Evolutionary conservation across 345 rosid species (phyloP), one percentile per base, ranked within the genome.

Genomic region (Eucalyptus camaldulensis): DNA sequence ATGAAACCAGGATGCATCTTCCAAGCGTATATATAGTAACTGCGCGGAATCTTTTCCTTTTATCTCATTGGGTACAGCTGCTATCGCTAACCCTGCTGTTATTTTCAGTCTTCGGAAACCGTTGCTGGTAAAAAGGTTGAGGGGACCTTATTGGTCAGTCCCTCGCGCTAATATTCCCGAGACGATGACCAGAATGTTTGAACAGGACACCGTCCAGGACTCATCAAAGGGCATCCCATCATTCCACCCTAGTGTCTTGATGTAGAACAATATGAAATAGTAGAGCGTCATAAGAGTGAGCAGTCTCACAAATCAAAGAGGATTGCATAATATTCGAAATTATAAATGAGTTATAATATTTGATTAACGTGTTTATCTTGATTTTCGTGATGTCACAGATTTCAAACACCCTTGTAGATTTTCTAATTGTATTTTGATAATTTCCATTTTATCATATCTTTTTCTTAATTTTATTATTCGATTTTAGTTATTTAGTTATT

Each of bases 301-400:
- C 7, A 3, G 19, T 50, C 53, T 15, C 53, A 15, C 1, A 50
- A 50, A 1, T 50, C 1, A 50, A 50, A 50, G 7, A 50, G 0
- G 0, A 50, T 50, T 6, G 3, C 3, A 1, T 6, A 0, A 50
- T 50, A 3, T 50, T 50, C 0, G 6, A 50, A 0, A 15, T 50
- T 50, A 2, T 3, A 50, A 50, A 50, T 50, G 19, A 2, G 19
- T 50, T 15, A 15, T 7, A 15, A 50, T 15, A 15, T 15, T 6
- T 50, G 3, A 2, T 50, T 50, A 19, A 50, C 8, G 0, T 0
- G 7, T 50, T 50, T 50, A 1, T 0, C 17, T 50, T 50, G 0
- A 50, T 50, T 50, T 50, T 0, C 3, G 53, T 5, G 3, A 50
- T 50, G 19, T 50, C 19, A 50, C 1, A 15, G 3, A 50, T 50